phyloP scores from a whole-genome alignment of 352 stramenopile species.

The Globisporangium paddicum region DNA sequence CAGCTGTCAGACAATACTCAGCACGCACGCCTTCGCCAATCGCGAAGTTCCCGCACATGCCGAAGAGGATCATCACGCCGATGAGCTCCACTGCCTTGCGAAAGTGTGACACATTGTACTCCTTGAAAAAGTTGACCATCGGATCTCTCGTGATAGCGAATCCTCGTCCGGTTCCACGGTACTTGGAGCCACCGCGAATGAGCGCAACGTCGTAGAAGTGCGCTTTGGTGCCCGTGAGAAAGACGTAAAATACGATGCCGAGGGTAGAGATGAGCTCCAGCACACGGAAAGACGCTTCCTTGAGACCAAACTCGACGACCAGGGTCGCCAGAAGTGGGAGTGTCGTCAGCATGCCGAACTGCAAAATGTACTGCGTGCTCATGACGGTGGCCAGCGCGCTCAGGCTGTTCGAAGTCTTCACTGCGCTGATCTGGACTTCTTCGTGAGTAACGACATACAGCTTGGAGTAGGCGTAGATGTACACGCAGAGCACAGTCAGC shows the following conservation, averaged over 20 bases:
- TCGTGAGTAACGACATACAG: constrained; percentile 76
- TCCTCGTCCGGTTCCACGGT: constrained; percentile 78
- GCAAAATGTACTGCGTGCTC: constrained; percentile 84
- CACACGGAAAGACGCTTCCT: constrained; percentile 67
- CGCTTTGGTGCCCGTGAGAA: constrained; percentile 81
- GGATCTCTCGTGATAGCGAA: constrained; percentile 85
- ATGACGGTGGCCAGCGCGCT: constrained; percentile 70
- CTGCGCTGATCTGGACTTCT: constrained; percentile 49
- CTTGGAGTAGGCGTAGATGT: constrained; percentile 83
- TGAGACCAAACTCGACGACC: constrained; percentile 77
- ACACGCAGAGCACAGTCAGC: constrained; percentile 83
- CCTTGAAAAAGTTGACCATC: constrained; percentile 88
- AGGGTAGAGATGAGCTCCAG: constrained; percentile 73
- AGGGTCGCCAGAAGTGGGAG: constrained; percentile 74
- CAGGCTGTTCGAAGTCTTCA: constrained; percentile 57
- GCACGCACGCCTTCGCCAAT: constrained; percentile 41
- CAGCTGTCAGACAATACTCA: constrained; percentile 40
- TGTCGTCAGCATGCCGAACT: constrained; percentile 84
- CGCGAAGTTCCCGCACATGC: constrained; percentile 72
- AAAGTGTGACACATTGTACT: constrained; percentile 85
- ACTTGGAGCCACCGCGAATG: constrained; percentile 82
- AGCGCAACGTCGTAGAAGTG: constrained; percentile 86
- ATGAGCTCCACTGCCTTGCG: constrained; percentile 87
- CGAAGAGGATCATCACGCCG: constrained; percentile 80
- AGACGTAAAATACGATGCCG: constrained; percentile 86